phyloP scores from a whole-genome alignment of 2,329 filamentous ascomycete genomes.

The Blastomyces percursus region DNA sequence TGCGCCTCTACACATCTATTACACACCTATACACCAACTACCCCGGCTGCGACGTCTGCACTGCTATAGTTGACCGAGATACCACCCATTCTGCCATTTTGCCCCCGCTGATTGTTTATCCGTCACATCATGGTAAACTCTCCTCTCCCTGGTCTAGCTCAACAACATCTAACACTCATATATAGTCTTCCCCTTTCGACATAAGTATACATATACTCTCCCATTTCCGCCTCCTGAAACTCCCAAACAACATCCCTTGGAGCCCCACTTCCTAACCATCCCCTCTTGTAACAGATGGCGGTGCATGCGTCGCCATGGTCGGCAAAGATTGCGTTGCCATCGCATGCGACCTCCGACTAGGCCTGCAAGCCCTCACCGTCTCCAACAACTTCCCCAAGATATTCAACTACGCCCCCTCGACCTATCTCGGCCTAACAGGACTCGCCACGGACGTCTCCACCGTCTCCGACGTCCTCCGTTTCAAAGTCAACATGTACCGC shows the following conservation, averaged over 20 bases:
- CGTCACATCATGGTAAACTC: conserved; percentile 24
- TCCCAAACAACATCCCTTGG: background rate
- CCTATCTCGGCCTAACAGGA: conserved; percentile 90
- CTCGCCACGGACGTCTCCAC: conserved; percentile 93
- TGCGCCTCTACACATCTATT: background rate
- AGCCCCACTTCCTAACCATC: conserved; percentile 3
- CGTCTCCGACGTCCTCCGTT: conserved; percentile 93
- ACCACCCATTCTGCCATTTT: background rate
- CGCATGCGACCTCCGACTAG: conserved; percentile 95
- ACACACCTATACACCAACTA: background rate
- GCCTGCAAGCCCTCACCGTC: conserved; percentile 89
- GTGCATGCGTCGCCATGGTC: conserved; percentile 96
- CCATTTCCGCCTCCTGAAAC: conserved; percentile 5
- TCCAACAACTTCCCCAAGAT: conserved; percentile 99
- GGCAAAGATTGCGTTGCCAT: conserved; percentile 99
- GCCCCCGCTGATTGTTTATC: background rate
- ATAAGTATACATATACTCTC: conserved; percentile 57
- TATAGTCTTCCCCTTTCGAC: conserved; percentile 78
- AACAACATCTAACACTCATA: conserved; percentile 20
- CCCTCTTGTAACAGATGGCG: conserved; percentile 49
- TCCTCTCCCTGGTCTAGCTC: background rate
- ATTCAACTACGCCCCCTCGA: conserved; percentile 84
- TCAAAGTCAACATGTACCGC: conserved; percentile 99
- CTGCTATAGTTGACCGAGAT: conserved; percentile 6
- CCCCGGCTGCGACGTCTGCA: conserved; percentile 6